These are phyloP conservation scores for Clonostachys sp. DNA, from an alignment of 2,329 filamentous ascomycete genomes.

Conservation along the genomic window DNA sequence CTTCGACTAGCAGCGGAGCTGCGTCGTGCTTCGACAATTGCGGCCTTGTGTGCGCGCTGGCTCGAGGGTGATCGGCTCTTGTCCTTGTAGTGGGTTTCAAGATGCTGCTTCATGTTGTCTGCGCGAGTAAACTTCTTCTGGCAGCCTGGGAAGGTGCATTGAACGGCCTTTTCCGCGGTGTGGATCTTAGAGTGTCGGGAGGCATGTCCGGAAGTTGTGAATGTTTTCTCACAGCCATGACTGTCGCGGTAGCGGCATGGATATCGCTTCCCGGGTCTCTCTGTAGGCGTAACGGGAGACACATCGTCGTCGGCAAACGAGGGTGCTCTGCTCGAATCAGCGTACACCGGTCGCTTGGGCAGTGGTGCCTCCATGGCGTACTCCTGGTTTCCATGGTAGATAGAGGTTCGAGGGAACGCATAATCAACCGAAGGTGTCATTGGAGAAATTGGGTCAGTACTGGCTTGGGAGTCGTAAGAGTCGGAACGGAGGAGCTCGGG, in stretches of 20 bases:
- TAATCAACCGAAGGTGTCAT: conserved; percentile 46
- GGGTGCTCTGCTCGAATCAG: conserved; percentile 37
- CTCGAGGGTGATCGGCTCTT: conserved; percentile 40
- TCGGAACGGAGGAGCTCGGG: conserved; percentile 56
- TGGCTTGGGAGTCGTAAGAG: conserved; percentile 55
- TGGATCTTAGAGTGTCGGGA: conserved; percentile 82
- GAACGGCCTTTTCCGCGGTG: conserved; percentile 73
- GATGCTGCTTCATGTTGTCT: conserved; percentile 86
- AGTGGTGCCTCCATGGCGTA: conserved; percentile 22
- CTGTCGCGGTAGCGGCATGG: conserved; percentile 69
- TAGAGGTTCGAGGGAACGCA: conserved; percentile 29
- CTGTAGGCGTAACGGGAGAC: conserved; percentile 16
- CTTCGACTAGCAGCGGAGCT: conserved; percentile 23
- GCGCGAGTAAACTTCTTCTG: conserved; percentile 77
- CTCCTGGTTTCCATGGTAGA: conserved; percentile 29
- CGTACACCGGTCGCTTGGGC: conserved; percentile 34
- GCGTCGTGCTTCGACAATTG: conserved; percentile 23
- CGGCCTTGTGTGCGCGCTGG: conserved; percentile 22
- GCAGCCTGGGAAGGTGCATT: conserved; percentile 63
- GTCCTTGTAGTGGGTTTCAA: conserved; percentile 70
- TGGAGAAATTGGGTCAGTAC: conserved; percentile 47
- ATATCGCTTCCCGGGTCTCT: conserved; percentile 60
- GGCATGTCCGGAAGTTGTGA: conserved; percentile 82
- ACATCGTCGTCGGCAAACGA: conserved; percentile 45
- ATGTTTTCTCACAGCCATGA: conserved; percentile 71